A percentile compares a stretch with the other conserved stretches of the same genome.
Conservation (phyloP, 192 early-diverging fungal species). For the Gaertneriomyces semiglobifer region DNA sequence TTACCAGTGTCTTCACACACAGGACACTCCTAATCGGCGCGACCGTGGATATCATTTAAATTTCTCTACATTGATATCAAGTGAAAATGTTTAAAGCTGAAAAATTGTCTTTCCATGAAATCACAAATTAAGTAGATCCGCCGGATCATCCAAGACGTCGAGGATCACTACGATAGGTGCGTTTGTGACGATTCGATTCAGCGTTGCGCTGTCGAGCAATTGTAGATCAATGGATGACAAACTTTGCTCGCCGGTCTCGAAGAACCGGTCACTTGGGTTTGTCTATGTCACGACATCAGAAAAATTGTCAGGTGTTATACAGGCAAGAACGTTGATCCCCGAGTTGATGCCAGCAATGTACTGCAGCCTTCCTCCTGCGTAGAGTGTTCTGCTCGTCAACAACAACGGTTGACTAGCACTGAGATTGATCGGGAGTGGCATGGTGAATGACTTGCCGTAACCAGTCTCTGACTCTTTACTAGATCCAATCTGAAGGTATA, state of each 20-base stretch:
- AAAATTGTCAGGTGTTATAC: conserved; percentile 3
- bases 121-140: not conserved
- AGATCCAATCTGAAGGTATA: conserved; percentile 4
- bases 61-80: too few species aligned
- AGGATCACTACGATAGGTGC: not conserved
- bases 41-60: too few species aligned
- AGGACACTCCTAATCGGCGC: not conserved
- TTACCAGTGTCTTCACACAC: not conserved
- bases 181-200: not conserved
- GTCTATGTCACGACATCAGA: conserved; percentile 3
- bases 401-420: too few species aligned
- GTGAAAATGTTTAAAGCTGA: too few species aligned
- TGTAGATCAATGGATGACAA: not conserved
- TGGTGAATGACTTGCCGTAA: not conserved
- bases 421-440: not conserved
- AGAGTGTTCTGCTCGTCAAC: too few species aligned
- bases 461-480: conserved; percentile 5
- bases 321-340: conserved; percentile 7
- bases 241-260: not conserved
- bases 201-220: not conserved
- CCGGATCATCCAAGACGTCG: not conserved
- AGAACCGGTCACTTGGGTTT: not conserved
- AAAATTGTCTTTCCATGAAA: too few species aligned
- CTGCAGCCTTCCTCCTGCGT: not conserved
- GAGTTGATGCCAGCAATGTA: conserved; percentile 2